Evolutionary conservation across 805 yeast genomes (phyloP).

Genomic region (Lipomyces yamadae): DNA sequence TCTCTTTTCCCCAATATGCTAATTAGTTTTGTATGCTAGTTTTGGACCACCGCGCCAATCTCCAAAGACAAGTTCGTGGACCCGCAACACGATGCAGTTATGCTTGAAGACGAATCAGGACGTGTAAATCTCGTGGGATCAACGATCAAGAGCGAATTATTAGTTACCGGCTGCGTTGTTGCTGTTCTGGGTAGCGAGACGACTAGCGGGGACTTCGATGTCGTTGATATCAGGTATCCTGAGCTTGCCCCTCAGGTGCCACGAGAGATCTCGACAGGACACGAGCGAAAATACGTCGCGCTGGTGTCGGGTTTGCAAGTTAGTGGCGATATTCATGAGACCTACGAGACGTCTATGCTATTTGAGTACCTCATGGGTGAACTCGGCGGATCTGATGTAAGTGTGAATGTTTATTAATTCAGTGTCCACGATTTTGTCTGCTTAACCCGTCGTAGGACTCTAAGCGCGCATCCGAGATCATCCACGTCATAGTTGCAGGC

Average conservation of each 20-base stretch:
- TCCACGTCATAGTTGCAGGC: conserved; percentile 73
- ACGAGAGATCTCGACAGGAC: not conserved
- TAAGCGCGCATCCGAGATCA: conserved; percentile 42
- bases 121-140: conserved; percentile 71
- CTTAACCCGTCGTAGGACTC: conserved; percentile 32
- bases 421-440: not conserved
- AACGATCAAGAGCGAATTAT: conserved; percentile 50
- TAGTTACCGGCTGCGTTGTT: conserved; percentile 89
- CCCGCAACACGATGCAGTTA: conserved; percentile 59
- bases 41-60: conserved; percentile 50
- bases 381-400: conserved; percentile 50
- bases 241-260: conserved; percentile 60
- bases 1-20: not conserved
- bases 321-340: conserved; percentile 51
- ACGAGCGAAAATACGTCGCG: conserved; percentile 55
- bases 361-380: conserved; percentile 76
- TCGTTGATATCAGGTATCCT: conserved; percentile 80
- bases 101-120: conserved; percentile 93
- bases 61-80: conserved; percentile 56
- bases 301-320: conserved; percentile 77
- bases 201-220: conserved; percentile 80
- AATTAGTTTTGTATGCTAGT: conserved; percentile 27
- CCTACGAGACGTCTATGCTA: conserved; percentile 59
- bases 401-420: not conserved
- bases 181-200: conserved; percentile 87